These are phyloP conservation scores for Alternaria gaisen DNA, from an alignment of 2,329 filamentous ascomycete genomes.

Conservation along the genomic window DNA sequence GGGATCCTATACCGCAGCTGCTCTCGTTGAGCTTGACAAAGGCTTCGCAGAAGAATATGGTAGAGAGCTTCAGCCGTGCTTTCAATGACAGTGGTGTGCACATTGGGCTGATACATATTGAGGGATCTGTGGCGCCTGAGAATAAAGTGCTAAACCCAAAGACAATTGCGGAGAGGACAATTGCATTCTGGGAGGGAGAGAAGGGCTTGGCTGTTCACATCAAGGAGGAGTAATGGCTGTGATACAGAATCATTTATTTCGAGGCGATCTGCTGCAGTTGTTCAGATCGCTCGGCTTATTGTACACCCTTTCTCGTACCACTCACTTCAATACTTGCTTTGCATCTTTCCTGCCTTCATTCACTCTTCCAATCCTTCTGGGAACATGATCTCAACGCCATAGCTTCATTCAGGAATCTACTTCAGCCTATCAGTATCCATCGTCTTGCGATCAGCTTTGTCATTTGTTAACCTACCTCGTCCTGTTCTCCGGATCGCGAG, in stretches of 20 bases:
- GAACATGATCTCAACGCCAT: fast-evolving
- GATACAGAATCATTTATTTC: no score
- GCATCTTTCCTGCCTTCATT: no score
- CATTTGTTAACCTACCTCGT: neutral
- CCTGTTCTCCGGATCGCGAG: neutral
- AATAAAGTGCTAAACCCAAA: constrained; percentile 56
- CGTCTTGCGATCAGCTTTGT: neutral
- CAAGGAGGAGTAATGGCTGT: constrained; percentile 20
- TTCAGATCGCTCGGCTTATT: no score
- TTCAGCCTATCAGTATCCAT: no score
- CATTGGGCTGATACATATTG: constrained; percentile 58
- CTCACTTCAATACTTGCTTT: no score
- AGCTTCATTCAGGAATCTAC: no score
- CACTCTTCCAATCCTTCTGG: no score
- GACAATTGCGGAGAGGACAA: constrained; percentile 58
- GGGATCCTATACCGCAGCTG: constrained; percentile 57
- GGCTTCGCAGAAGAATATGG: constrained; percentile 61
- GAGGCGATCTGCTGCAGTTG: no score
- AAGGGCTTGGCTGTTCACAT: constrained; percentile 54
- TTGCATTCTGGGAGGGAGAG: constrained; percentile 55
- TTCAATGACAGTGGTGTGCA: constrained; percentile 57
- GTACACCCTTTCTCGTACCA: no score
- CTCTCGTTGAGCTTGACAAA: constrained; percentile 62
- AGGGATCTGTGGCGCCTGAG: constrained; percentile 54
- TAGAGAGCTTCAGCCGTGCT: constrained; percentile 55